phyloP scores from a whole-genome alignment of 805 yeast species.

The Kockiozyma suomiensis region DNA sequence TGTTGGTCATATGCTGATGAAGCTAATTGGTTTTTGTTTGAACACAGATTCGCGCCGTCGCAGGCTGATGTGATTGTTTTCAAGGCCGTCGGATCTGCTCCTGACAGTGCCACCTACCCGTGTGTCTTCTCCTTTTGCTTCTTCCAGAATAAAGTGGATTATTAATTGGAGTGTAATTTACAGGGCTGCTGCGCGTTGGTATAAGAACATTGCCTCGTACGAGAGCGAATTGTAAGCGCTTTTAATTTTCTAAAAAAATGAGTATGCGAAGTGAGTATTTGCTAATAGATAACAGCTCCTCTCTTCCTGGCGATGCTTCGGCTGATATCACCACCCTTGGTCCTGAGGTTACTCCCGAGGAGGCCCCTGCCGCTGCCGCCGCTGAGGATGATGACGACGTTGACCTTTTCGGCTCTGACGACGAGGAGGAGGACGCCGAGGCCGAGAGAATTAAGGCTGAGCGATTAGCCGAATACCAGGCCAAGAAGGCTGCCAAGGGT shows the following conservation, averaged over 20 bases:
- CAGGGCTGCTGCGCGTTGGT: slow-evolving; percentile 90
- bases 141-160: neutral
- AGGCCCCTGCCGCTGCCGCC: slow-evolving; percentile 54
- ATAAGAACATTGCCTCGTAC: slow-evolving; percentile 95
- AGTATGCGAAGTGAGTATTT: neutral
- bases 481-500: slow-evolving; percentile 95
- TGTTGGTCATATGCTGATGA: too few species aligned
- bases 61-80: slow-evolving; percentile 94
- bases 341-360: slow-evolving; percentile 50
- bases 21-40: neutral
- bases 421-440: slow-evolving; percentile 92
- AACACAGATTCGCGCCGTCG: slow-evolving; percentile 74
- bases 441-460: slow-evolving; percentile 97
- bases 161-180: neutral
- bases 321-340: slow-evolving; percentile 42
- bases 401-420: slow-evolving; percentile 92
- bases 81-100: slow-evolving; percentile 70
- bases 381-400: slow-evolving; percentile 90
- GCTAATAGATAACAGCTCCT: slow-evolving; percentile 47
- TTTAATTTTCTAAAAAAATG: neutral
- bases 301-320: slow-evolving; percentile 65
- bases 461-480: slow-evolving; percentile 97
- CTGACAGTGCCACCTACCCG: slow-evolving; percentile 73
- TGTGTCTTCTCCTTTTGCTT: slow-evolving; percentile 4
- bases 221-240: slow-evolving; percentile 77